Conservation (phyloP, 139 green algal genomes). For the Chlamydomonas applanata region DNA sequence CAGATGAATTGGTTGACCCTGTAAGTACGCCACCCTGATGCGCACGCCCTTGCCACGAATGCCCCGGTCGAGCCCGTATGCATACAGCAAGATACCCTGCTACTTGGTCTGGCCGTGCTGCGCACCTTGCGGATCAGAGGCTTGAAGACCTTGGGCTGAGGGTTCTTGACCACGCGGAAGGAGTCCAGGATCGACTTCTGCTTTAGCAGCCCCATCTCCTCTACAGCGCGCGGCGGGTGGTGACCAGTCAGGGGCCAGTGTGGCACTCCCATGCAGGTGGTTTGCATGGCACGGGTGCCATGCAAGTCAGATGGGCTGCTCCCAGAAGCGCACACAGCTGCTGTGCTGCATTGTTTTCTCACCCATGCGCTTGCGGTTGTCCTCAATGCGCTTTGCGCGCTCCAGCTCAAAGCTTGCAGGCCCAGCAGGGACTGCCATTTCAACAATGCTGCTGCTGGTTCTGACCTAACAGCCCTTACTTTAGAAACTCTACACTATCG, state of each 20-base stretch:
- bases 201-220: slow-evolving; percentile 37
- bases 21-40: too few species aligned
- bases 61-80: neutral
- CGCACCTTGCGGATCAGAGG: neutral
- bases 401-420: slow-evolving; percentile 23
- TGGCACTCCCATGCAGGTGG: too few species aligned
- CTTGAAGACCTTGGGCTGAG: neutral
- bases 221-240: too few species aligned
- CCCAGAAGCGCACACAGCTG: neutral
- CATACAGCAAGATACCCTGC: too few species aligned
- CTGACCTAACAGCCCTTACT: too few species aligned
- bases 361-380: slow-evolving; percentile 40
- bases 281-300: too few species aligned
- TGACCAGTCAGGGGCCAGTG: too few species aligned
- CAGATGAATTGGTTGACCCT: neutral
- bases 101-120: too few species aligned
- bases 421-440: neutral
- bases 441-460: neutral
- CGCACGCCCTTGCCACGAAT: neutral
- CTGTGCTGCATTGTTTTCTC: neutral
- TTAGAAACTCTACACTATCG: too few species aligned
- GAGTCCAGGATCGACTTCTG: slow-evolving; percentile 27
- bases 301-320: neutral
- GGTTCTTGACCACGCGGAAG: slow-evolving; percentile 11
- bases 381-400: slow-evolving; percentile 19